Evolutionary conservation across 163 green algal species (phyloP).

Genomic region (Trebouxiophyceae sp.): DNA sequence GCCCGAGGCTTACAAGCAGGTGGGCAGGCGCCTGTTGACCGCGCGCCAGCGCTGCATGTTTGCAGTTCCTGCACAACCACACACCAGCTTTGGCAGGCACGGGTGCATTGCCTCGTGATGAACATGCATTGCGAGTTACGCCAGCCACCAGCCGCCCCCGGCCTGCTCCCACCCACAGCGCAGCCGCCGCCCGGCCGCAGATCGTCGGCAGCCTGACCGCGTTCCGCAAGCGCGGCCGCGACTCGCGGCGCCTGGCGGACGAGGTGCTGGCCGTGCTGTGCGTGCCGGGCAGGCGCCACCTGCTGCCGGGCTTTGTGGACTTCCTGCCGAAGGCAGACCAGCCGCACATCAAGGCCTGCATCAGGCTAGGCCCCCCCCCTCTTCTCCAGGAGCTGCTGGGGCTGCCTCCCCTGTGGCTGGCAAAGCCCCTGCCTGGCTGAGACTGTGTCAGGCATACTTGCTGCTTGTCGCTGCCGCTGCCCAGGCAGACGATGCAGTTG

Average conservation of each 20-base stretch:
- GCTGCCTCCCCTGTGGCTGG: too few species aligned
- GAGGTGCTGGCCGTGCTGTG: conserved; percentile 17
- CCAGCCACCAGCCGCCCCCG: too few species aligned
- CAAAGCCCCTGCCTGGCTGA: too few species aligned
- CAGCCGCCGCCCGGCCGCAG: too few species aligned
- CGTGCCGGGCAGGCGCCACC: conserved; percentile 1
- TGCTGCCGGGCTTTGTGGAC: conserved; percentile 18
- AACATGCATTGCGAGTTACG: too few species aligned
- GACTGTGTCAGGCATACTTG: background rate
- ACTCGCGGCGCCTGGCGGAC: conserved; percentile 12
- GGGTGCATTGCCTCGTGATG: too few species aligned
- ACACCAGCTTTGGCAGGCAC: background rate
- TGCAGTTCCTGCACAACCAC: background rate
- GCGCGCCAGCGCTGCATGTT: too few species aligned
- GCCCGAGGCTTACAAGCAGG: conserved; percentile 1
- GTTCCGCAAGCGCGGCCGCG: conserved; percentile 1
- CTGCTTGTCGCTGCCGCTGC: background rate
- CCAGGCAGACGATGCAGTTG: background rate
- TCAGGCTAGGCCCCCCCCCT: background rate
- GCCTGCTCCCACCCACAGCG: too few species aligned
- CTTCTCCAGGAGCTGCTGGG: too few species aligned
- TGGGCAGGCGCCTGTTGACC: too few species aligned
- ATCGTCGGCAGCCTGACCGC: conserved; percentile 1
- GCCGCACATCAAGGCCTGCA: conserved; percentile 7
- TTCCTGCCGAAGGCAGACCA: conserved; percentile 15